Percentiles rank a stretch among this genome's conserved stretches.
These are phyloP conservation scores for Chlamydomonas reinhardtii DNA, from an alignment of 163 green algal genomes.

Conservation along the genomic window DNA sequence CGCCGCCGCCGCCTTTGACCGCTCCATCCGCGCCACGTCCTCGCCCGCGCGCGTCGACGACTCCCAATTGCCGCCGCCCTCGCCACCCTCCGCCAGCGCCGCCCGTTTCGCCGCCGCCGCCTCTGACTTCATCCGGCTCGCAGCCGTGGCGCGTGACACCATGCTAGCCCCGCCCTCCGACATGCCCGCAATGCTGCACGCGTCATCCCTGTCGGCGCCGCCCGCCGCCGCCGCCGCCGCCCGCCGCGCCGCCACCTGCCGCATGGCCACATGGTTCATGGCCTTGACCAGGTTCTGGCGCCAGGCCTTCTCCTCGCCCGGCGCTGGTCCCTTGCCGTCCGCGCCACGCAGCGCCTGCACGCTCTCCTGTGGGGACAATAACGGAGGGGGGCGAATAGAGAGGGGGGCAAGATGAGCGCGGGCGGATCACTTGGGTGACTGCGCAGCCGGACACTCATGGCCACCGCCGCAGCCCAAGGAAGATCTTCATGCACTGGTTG, in stretches of 20 bases:
- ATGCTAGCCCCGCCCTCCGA: slow-evolving; percentile 1
- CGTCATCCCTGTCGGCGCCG: slow-evolving; percentile 3
- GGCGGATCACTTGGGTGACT: no score
- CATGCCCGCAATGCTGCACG: background rate
- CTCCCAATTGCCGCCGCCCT: slow-evolving; percentile 35
- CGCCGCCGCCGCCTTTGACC: background rate
- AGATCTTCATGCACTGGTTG: no score
- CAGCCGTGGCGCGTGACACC: background rate
- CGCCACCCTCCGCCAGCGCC: background rate
- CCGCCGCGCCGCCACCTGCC: background rate
- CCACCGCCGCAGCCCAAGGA: no score
- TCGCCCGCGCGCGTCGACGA: slow-evolving; percentile 33
- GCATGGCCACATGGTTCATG: slow-evolving; percentile 46
- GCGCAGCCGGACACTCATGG: no score
- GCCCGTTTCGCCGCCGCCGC: slow-evolving; percentile 25
- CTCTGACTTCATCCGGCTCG: slow-evolving; percentile 15
- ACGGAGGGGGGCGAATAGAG: no score
- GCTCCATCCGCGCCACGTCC: slow-evolving; percentile 39
- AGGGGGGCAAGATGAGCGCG: no score
- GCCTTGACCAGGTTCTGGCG: slow-evolving; percentile 24
- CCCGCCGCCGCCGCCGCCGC: background rate
- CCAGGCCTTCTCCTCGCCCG: slow-evolving; percentile 27
- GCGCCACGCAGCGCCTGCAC: slow-evolving; percentile 3
- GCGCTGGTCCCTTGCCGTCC: slow-evolving; percentile 6
- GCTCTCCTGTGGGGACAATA: slow-evolving; percentile 3